Base-by-base conservation (phyloP, 2,329 filamentous ascomycete genomes). In the Colletotrichum aenigma region DNA sequence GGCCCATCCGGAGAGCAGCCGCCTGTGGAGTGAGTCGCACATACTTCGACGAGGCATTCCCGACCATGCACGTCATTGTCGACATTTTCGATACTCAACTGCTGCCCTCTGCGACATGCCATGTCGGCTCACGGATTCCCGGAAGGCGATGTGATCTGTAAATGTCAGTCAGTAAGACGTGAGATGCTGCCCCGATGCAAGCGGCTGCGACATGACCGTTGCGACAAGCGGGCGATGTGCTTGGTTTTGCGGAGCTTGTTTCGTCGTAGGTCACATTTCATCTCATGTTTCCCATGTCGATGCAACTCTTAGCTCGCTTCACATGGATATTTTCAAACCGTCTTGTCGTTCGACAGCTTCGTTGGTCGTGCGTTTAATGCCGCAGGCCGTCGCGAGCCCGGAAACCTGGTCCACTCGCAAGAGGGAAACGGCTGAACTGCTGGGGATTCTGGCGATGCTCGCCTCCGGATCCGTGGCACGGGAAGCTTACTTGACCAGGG, bases 321-420 rank as follows among this genome's bases (percentile, higher is more conserved):
- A 75, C 64, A 65, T 73, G 73, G 70, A 60, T 68, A 26, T 65
- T 61, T 62, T 65, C 64, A 75, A 75, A 73, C 74, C 74, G 60
- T 73, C 70, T 34, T 75, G 74, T 75, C 70, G 74, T 75, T 75
- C 64, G 74, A 73, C 73, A 71, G 73, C 70, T 73, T 56, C 70
- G 73, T 48, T 75, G 64, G 64, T 75, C 70, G 70, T 75, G 64
- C 74, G 58, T 75, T 75, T 60, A 75, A 75, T 75, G 74, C 64
- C 74, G 74, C 74, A 73, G 70, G 61, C 62, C 73, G 69, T 73
- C 69, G 62, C 38, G 69, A 32, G 30, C 68, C 55, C 36, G 28
- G 10, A 67, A 67, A 48, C 43, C 21, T 36, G 68, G 72, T 30
- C 38, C 72, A 38, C 67, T 61, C 56, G 28, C 36, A 16, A 30